These are phyloP conservation scores for Phaeotremella fagi DNA, from an alignment of 768 basidiomycete species.

Conservation along the genomic window DNA sequence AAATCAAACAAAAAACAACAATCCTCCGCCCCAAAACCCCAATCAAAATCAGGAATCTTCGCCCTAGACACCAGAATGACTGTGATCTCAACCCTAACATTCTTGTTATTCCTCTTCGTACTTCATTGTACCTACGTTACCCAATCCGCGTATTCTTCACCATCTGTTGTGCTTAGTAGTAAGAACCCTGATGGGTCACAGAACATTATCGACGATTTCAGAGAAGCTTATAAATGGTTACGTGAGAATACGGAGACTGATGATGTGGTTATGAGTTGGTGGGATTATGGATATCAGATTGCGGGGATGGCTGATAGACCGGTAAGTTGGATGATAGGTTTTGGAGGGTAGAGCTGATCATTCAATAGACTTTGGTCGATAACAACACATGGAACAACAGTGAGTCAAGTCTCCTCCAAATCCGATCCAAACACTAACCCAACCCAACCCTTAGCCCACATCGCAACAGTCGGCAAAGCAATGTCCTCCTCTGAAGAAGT, in stretches of 20 bases:
- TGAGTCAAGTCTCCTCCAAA: slow-evolving; percentile 50
- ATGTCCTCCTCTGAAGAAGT: slow-evolving; percentile 93
- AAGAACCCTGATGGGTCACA: slow-evolving; percentile 73
- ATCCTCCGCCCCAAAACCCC: slow-evolving; percentile 49
- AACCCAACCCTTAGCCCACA: slow-evolving; percentile 60
- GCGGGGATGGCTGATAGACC: slow-evolving; percentile 97
- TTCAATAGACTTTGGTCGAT: slow-evolving; percentile 70
- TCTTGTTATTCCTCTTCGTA: slow-evolving; percentile 83
- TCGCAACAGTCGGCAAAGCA: slow-evolving; percentile 97
- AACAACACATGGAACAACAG: slow-evolving; percentile 99
- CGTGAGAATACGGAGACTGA: slow-evolving; percentile 89
- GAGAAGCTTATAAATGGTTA: slow-evolving; percentile 98
- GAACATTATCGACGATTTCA: slow-evolving; percentile 97
- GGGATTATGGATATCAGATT: slow-evolving; percentile 99
- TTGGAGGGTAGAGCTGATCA: background rate
- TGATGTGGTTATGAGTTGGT: slow-evolving; percentile 97
- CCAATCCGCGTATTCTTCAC: slow-evolving; percentile 89
- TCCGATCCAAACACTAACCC: slow-evolving; percentile 38
- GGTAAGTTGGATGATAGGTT: background rate
- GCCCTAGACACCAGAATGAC: slow-evolving; percentile 76
- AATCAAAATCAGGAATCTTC: slow-evolving; percentile 59
- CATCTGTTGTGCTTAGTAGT: slow-evolving; percentile 89
- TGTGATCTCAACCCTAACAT: slow-evolving; percentile 68
- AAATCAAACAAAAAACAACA: slow-evolving; percentile 51
- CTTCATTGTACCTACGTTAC: slow-evolving; percentile 97